A percentile compares a stretch with the other conserved stretches of the same genome.
These are phyloP conservation scores for Fusarium burgessii DNA, from an alignment of 2,329 filamentous ascomycete species.

Conservation along the genomic window DNA sequence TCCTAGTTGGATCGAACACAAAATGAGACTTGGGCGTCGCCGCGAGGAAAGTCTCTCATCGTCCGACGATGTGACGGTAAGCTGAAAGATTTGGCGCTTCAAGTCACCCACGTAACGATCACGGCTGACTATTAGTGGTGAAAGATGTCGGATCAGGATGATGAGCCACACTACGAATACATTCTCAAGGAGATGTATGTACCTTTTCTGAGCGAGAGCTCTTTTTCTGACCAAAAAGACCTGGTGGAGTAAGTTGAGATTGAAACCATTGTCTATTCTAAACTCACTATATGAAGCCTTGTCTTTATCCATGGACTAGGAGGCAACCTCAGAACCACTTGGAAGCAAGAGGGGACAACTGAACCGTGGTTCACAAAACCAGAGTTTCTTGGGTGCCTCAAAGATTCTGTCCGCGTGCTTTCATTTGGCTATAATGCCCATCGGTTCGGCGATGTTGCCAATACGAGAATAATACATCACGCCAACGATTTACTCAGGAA, in stretches of 20 bases:
- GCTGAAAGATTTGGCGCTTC: background rate
- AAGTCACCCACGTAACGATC: background rate
- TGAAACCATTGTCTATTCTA: background rate
- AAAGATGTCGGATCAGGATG: constrained; percentile 14
- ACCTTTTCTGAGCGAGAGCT: background rate
- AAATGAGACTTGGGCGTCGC: constrained; percentile 17
- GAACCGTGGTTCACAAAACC: constrained; percentile 35
- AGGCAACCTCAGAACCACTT: constrained; percentile 32
- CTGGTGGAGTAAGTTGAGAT: constrained; percentile 32
- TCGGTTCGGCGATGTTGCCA: constrained; percentile 38
- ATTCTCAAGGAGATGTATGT: constrained; percentile 38
- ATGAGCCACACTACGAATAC: constrained; percentile 28
- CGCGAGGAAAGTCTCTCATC: constrained; percentile 1
- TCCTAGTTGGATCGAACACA: background rate
- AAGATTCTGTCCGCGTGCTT: constrained; percentile 26
- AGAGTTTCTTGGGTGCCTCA: constrained; percentile 26
- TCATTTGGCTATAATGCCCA: constrained; percentile 42
- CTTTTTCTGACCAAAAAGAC: constrained; percentile 5
- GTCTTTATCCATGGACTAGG: constrained; percentile 34
- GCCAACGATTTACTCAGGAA: constrained; percentile 38
- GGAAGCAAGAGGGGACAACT: constrained; percentile 29
- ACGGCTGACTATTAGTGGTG: background rate
- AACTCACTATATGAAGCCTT: constrained; percentile 14
- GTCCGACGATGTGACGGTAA: background rate
- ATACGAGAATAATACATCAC: constrained; percentile 41